Evolutionary conservation across 2,329 filamentous ascomycete species (phyloP), one percentile per base, ranked within the genome.

Genomic region (Arachnomyces sp.): DNA sequence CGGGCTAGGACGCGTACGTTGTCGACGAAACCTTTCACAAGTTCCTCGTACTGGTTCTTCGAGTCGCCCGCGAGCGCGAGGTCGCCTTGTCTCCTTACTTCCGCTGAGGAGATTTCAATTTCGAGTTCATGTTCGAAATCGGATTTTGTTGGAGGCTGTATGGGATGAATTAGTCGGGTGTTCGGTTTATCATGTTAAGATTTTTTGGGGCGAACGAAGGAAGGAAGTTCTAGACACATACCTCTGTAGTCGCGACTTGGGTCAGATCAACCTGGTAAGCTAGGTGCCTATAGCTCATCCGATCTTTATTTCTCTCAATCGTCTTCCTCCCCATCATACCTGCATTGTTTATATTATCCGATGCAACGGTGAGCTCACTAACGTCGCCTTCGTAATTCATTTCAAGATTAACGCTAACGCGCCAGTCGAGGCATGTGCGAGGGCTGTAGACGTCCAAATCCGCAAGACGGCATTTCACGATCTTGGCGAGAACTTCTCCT

Each of bases 401-500:
- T 76, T 98, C 93, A 2, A 98, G 74, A 57, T 94, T 96, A 56
- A 98, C 80, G 53, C 87, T 94, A 50, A 98, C 81, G 8, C 92
- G 84, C 64, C 88, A 94, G 63, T 98, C 92, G 55, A 95, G 84
- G 2, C 78, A 77, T 7, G 75, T 76, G 36, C 71, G 69, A 0
- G 92, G 90, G 51, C 87, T 83, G 62, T 84, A 82, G 13, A 98
- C 74, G 53, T 94, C 84, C n/a, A 95, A 67, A 58, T 98, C 88
- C 17, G 78, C 81, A 11, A 96, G 73, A n/a, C 88, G 79, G 17
- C 81, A 79, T 68, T 98, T 98, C 63, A 98, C 79, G 53, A 98
- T 95, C 60, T 85, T 88, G 43, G 80, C 82, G 8, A 90, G 64
- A 2, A 89, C 66, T 43, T 80, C 70, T 17, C 74, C 73, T 0